A percentile compares a stretch with the other conserved stretches of the same genome.
Evolutionary conservation across 2,329 filamentous ascomycete genomes (phyloP).

Genomic region (Penicillium corylophilum): DNA sequence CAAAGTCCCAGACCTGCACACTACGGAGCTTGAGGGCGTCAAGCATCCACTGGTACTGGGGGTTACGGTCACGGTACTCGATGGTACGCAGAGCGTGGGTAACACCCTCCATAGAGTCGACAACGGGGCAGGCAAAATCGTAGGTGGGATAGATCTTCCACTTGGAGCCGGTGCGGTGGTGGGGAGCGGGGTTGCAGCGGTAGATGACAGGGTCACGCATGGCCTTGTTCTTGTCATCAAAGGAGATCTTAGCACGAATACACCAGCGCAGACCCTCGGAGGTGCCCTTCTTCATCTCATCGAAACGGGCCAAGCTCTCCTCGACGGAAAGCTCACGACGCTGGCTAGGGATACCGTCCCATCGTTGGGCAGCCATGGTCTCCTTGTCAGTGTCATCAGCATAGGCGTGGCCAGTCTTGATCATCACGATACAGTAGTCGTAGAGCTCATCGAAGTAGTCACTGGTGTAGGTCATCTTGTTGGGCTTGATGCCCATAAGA

Average conservation of each 20-base stretch:
- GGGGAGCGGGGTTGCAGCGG: conserved; percentile 73
- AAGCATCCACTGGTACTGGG: conserved; percentile 54
- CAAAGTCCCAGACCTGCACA: conserved; percentile 54
- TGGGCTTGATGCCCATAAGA: conserved; percentile 88
- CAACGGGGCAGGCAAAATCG: conserved; percentile 64
- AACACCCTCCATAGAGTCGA: conserved; percentile 63
- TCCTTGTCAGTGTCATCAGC: conserved; percentile 92
- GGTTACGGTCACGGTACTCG: conserved; percentile 51
- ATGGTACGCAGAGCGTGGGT: conserved; percentile 66
- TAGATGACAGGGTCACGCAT: conserved; percentile 97
- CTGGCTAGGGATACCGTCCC: conserved; percentile 77
- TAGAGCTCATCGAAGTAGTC: conserved; percentile 95
- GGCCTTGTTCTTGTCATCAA: conserved; percentile 90
- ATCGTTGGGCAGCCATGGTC: conserved; percentile 80
- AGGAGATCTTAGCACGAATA: conserved; percentile 90
- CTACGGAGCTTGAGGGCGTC: conserved; percentile 47
- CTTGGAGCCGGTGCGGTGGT: conserved; percentile 62
- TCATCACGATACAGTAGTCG: conserved; percentile 77
- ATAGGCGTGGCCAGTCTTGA: conserved; percentile 84
- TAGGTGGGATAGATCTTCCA: conserved; percentile 70
- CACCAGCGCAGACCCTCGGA: conserved; percentile 80
- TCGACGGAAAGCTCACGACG: conserved; percentile 75
- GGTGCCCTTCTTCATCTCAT: conserved; percentile 87
- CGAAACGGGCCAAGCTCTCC: conserved; percentile 81
- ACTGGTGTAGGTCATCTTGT: conserved; percentile 83